A percentile compares a stretch with the other conserved stretches of the same genome.
phyloP scores from a whole-genome alignment of 2,329 filamentous ascomycete species.

The Talaromyces sp. region DNA sequence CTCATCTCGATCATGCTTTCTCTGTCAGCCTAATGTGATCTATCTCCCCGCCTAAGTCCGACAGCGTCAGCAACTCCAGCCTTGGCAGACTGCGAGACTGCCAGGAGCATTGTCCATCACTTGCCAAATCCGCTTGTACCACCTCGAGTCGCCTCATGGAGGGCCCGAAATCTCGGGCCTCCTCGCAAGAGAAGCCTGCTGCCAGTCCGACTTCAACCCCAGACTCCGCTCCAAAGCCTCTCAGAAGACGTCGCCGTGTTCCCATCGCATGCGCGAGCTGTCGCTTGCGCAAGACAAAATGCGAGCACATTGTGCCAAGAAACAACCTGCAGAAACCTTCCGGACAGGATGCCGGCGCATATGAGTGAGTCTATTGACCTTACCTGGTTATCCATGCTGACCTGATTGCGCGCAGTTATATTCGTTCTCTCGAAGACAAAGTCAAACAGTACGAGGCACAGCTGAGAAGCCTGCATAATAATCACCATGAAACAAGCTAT shows the following conservation, averaged over 20 bases:
- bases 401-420: conserved; percentile 9
- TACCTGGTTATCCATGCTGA: background rate
- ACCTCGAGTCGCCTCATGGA: conserved; percentile 5
- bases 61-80: background rate
- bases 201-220: background rate
- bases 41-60: conserved; percentile 1
- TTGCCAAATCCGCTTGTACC: background rate
- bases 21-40: background rate
- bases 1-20: background rate
- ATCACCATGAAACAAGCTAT: conserved; percentile 1
- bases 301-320: conserved; percentile 21
- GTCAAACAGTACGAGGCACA: conserved; percentile 20
- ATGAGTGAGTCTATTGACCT: conserved; percentile 9
- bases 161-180: conserved; percentile 4
- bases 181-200: conserved; percentile 13
- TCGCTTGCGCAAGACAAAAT: conserved; percentile 22
- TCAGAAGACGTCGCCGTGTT: conserved; percentile 18
- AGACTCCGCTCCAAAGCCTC: conserved; percentile 13
- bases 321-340: conserved; percentile 7
- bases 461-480: conserved; percentile 9
- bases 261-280: conserved; percentile 20
- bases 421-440: conserved; percentile 20
- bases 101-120: background rate
- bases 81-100: conserved; percentile 7
- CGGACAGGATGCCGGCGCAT: conserved; percentile 9